Percentiles rank a stretch among this genome's conserved stretches.
These are phyloP conservation scores for Corylus avellana DNA, from an alignment of 306 rosid species.

Conservation along the genomic window DNA sequence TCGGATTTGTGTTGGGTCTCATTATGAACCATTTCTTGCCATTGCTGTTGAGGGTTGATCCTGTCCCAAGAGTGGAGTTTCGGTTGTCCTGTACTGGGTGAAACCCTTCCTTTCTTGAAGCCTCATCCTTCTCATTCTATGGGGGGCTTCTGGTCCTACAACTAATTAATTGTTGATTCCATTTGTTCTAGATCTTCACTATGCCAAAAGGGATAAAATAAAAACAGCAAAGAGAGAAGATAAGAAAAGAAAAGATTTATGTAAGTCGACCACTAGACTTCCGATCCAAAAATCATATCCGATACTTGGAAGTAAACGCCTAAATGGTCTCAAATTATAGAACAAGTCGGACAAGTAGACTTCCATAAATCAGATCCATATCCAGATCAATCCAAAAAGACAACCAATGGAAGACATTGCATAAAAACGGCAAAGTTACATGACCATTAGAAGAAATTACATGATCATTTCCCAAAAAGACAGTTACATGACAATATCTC, in stretches of 20 bases:
- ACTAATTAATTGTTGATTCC: background rate
- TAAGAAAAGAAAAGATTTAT: background rate
- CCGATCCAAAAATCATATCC: too few relatives aligned
- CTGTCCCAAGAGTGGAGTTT: conserved; percentile 33
- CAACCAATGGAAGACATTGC: too few relatives aligned
- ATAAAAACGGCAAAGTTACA: too few relatives aligned
- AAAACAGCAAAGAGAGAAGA: background rate
- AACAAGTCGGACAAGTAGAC: too few relatives aligned
- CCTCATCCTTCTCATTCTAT: conserved; percentile 40
- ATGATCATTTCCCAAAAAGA: too few relatives aligned
- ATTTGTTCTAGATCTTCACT: background rate
- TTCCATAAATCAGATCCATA: too few relatives aligned
- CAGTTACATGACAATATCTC: too few relatives aligned
- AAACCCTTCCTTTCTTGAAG: conserved; percentile 37
- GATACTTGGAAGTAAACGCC: too few relatives aligned
- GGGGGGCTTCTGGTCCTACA: conserved; percentile 28
- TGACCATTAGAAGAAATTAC: too few relatives aligned
- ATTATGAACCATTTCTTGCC: conserved; percentile 28
- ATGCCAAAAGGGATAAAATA: background rate
- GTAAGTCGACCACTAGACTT: too few relatives aligned
- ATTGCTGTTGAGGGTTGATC: background rate
- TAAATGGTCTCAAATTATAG: too few relatives aligned
- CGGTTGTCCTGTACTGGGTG: conserved; percentile 42
- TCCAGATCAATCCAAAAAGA: too few relatives aligned
- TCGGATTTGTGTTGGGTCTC: conserved; percentile 15